Base-by-base conservation (phyloP, 2,329 filamentous ascomycete species). In the Sporothrix pallida region DNA sequence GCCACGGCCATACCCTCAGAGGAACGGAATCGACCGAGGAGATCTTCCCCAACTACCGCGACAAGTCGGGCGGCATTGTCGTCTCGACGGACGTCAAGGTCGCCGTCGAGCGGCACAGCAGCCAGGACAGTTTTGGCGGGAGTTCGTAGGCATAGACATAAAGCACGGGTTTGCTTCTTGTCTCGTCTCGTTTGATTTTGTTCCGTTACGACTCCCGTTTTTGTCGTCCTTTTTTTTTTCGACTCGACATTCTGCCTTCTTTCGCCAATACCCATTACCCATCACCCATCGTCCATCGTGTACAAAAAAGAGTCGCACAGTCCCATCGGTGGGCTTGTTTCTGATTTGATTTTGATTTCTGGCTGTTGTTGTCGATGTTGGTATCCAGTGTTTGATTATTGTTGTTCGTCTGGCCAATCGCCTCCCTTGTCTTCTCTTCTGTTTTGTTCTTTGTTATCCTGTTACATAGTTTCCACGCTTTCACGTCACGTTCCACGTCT, bases 11-110 rank as follows among this genome's bases (percentile, higher is more conserved):
- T 9, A 44, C 31, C 1, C 42, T 69, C 20, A 31, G 68, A 3
- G 17, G 48, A 0, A 70, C 68, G 2, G 68, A 70, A n/a, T 60
- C 52, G 52, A 71, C 69, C 37, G 69, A 71, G 37, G 69, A 71
- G 37, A 71, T 71, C 37, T 60, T 71, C 54, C 69, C 69, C 37
- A 46, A 60, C 52, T 71, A 71, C 69, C 20, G n/a, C 12, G 52
- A 62, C 42, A 60, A 31, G 52, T 23, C 31, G 3, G 69, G 69
- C 12, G 69, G 52, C n/a, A 71, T 71, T 31, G 37, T 71, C 13
- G 69, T 71, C 15, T 70, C 68, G 31, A 56, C 50, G 1, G 68
- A 70, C 48, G 50, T 70, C 50, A 70, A 70, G 50, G 68, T 70
- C 8, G 68, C 50, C 17, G 52, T 70, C 8, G 68, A 70, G 31